A percentile compares a stretch with the other conserved stretches of the same genome.
These are phyloP conservation scores for Penicillium sp. DNA, from an alignment of 2,329 filamentous ascomycete species.

Conservation along the genomic window DNA sequence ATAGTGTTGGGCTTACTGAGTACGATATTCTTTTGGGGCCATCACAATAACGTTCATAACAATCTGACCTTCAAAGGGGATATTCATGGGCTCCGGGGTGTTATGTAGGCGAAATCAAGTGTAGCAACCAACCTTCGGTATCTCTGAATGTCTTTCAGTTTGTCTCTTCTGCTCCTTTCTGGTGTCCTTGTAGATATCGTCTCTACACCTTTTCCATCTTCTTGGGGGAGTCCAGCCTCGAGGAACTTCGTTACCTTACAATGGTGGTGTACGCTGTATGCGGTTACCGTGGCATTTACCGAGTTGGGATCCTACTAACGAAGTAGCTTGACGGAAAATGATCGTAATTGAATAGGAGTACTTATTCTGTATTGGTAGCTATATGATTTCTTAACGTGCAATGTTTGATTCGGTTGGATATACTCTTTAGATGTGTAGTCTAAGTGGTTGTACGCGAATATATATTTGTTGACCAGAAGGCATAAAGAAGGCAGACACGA, in stretches of 20 bases:
- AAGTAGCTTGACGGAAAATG: not conserved
- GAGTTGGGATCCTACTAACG: not conserved
- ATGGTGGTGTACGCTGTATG: not conserved
- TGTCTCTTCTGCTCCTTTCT: no score
- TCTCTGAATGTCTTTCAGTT: not conserved
- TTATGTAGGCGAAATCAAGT: not conserved
- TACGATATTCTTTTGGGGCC: not conserved
- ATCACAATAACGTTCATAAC: not conserved
- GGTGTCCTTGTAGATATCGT: not conserved
- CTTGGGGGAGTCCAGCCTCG: not conserved
- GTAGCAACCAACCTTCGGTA: not conserved
- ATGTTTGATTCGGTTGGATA: no score
- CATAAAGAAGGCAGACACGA: no score
- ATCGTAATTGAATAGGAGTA: not conserved
- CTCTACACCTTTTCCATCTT: not conserved
- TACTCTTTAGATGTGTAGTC: not conserved
- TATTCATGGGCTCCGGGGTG: not conserved
- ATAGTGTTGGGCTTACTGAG: not conserved
- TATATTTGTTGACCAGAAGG: not conserved
- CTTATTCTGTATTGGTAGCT: not conserved
- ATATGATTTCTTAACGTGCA: rapidly evolving
- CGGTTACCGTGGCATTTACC: not conserved
- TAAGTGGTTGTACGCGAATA: not conserved
- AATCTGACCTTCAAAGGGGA: not conserved
- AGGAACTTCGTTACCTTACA: not conserved